phyloP scores from a whole-genome alignment of 1,139 yeast species.

The Candida labiduridarum region DNA sequence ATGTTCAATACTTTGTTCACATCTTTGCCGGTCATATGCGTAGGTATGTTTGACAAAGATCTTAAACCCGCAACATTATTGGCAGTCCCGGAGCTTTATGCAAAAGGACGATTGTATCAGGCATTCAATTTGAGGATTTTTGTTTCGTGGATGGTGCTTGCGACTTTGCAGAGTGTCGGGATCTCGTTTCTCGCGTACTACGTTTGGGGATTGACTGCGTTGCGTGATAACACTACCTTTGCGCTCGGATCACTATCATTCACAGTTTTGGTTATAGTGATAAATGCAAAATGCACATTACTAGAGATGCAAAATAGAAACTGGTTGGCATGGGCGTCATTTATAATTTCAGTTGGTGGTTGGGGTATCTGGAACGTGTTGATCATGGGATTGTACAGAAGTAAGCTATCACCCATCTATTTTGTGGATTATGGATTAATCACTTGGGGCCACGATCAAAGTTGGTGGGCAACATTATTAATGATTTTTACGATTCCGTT shows the following conservation, averaged over 20 bases:
- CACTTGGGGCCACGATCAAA: conserved; percentile 74
- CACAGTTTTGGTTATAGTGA: conserved; percentile 68
- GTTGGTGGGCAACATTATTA: conserved; percentile 84
- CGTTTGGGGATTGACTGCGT: conserved; percentile 68
- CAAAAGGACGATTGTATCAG: conserved; percentile 73
- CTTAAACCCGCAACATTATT: conserved; percentile 82
- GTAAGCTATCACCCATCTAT: conserved; percentile 62
- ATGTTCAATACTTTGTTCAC: conserved; percentile 97
- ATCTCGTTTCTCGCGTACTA: conserved; percentile 68
- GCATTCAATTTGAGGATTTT: conserved; percentile 75
- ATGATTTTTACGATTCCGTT: conserved; percentile 59
- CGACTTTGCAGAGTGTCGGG: conserved; percentile 72
- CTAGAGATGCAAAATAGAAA: conserved; percentile 84
- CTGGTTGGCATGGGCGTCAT: conserved; percentile 69
- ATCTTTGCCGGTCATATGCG: conserved; percentile 83
- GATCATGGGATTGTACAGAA: conserved; percentile 67
- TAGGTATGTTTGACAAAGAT: conserved; percentile 96
- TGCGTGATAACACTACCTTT: conserved; percentile 72
- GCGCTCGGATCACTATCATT: conserved; percentile 80
- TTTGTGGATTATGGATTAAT: conserved; percentile 72
- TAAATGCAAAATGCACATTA: conserved; percentile 77
- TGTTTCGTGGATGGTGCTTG: conserved; percentile 76
- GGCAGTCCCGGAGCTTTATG: conserved; percentile 89
- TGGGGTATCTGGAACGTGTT: conserved; percentile 86
- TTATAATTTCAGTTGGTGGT: conserved; percentile 78